A percentile compares a stretch with the other conserved stretches of the same genome.
These are phyloP conservation scores for Aspergillus fumigatiaffinis DNA, from an alignment of 2,329 filamentous ascomycete genomes.

Conservation along the genomic window DNA sequence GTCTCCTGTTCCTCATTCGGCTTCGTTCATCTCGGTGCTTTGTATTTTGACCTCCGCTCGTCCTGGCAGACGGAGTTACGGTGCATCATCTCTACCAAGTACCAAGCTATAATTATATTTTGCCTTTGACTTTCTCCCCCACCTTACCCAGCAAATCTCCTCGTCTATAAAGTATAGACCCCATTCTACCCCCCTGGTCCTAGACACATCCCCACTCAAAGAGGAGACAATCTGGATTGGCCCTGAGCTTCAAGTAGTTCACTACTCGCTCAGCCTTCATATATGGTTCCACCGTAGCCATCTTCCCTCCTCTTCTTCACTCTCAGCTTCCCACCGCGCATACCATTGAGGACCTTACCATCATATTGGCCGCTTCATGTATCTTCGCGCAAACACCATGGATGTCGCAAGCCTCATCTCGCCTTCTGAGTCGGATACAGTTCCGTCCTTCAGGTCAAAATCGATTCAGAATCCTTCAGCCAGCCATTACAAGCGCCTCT, in stretches of 20 bases:
- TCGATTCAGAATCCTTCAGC: slow-evolving; percentile 14
- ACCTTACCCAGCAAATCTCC: slow-evolving; percentile 13
- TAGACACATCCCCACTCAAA: slow-evolving; percentile 9
- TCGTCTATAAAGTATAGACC: slow-evolving; percentile 17
- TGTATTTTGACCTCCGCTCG: slow-evolving; percentile 6
- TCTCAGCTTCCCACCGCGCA: slow-evolving; percentile 4
- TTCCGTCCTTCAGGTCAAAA: slow-evolving; percentile 12
- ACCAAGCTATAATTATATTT: slow-evolving; percentile 15
- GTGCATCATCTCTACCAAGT: slow-evolving; percentile 2
- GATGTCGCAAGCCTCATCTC: slow-evolving; percentile 34
- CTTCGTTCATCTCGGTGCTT: slow-evolving; percentile 3
- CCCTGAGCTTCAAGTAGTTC: slow-evolving; percentile 1
- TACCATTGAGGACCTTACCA: slow-evolving; percentile 6
- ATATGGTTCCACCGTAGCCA: slow-evolving; percentile 8
- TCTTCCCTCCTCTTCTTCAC: not conserved
- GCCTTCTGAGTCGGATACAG: slow-evolving; percentile 20
- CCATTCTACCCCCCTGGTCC: slow-evolving; percentile 11
- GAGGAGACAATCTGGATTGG: slow-evolving; percentile 5
- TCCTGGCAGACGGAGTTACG: slow-evolving; percentile 7
- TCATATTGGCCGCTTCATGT: not conserved
- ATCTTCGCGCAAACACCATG: slow-evolving; percentile 20
- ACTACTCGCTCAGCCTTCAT: slow-evolving; percentile 2
- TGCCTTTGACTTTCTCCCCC: slow-evolving; percentile 6
- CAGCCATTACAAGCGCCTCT: slow-evolving; percentile 22
- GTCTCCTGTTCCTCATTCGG: slow-evolving; percentile 3